Conservation (phyloP, 768 basidiomycete species). For the Clavaria fumosa region DNA sequence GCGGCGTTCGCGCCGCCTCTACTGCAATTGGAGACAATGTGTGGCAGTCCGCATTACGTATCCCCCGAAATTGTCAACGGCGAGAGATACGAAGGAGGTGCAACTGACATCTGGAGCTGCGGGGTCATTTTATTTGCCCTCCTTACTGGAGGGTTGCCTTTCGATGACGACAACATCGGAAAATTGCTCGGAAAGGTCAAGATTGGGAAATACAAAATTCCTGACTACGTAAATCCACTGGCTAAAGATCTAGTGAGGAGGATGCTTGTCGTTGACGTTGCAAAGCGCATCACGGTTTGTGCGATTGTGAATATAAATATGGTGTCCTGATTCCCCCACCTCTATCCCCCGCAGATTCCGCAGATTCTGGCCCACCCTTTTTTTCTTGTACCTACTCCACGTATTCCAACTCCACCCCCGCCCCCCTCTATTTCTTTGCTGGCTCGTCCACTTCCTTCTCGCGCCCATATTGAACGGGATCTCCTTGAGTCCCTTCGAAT, state of each 20-base stretch:
- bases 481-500: constrained; percentile 64
- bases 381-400: constrained; percentile 39
- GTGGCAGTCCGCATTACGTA: constrained; percentile 94
- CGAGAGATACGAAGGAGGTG: constrained; percentile 72
- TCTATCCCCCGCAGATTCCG: constrained; percentile 42
- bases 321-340: constrained; percentile 4
- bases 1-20: constrained; percentile 84
- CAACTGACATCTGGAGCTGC: constrained; percentile 94
- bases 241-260: constrained; percentile 71
- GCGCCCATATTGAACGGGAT: constrained; percentile 58
- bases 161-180: constrained; percentile 80
- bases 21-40: constrained; percentile 81
- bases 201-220: constrained; percentile 72
- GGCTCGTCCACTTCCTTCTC: constrained; percentile 52
- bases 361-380: constrained; percentile 82
- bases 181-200: constrained; percentile 76
- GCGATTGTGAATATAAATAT: not conserved
- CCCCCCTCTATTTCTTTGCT: constrained; percentile 55
- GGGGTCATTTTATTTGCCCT: constrained; percentile 89
- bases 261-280: constrained; percentile 83
- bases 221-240: constrained; percentile 61
- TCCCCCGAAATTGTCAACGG: constrained; percentile 94
- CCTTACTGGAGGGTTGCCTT: constrained; percentile 80
- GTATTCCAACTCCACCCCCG: constrained; percentile 28
- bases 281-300: constrained; percentile 63